These are phyloP conservation scores for Neonectria sp. DNA, from an alignment of 2,329 filamentous ascomycete genomes.

Conservation along the genomic window DNA sequence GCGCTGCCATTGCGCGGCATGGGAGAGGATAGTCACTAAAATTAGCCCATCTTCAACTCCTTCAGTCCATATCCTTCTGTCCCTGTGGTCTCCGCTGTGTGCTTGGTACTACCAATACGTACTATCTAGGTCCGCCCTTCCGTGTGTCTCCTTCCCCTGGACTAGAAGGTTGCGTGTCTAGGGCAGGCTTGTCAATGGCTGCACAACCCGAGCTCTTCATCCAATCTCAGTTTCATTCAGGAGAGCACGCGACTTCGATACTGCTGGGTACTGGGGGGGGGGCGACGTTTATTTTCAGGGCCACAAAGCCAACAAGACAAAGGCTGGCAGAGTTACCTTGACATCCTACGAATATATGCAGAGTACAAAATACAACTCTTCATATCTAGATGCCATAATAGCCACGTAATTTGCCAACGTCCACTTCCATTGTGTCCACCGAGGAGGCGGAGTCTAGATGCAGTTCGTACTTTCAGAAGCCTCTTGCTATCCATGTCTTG, in stretches of 20 bases:
- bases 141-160: constrained; percentile 3
- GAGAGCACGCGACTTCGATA: constrained; percentile 23
- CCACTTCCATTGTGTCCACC: constrained; percentile 20
- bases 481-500: constrained; percentile 17
- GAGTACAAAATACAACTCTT: not conserved
- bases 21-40: constrained; percentile 6
- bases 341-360: not conserved
- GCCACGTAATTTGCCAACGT: constrained; percentile 1
- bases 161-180: constrained; percentile 14
- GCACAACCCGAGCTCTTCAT: not conserved
- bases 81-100: not conserved
- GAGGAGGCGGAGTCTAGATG: constrained; percentile 20
- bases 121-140: not conserved
- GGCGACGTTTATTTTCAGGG: constrained; percentile 17
- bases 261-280: constrained; percentile 2
- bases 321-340: not conserved
- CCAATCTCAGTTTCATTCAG: constrained; percentile 5
- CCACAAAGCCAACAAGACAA: not conserved
- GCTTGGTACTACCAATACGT: not conserved
- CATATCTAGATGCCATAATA: not conserved
- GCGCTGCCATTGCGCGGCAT: constrained; percentile 28
- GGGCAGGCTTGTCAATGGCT: constrained; percentile 2
- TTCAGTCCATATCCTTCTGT: not conserved
- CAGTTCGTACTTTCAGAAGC: constrained; percentile 11
- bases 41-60: not conserved